phyloP scores from a whole-genome alignment of 2,329 filamentous ascomycete genomes.

The Botryotinia globosa region DNA sequence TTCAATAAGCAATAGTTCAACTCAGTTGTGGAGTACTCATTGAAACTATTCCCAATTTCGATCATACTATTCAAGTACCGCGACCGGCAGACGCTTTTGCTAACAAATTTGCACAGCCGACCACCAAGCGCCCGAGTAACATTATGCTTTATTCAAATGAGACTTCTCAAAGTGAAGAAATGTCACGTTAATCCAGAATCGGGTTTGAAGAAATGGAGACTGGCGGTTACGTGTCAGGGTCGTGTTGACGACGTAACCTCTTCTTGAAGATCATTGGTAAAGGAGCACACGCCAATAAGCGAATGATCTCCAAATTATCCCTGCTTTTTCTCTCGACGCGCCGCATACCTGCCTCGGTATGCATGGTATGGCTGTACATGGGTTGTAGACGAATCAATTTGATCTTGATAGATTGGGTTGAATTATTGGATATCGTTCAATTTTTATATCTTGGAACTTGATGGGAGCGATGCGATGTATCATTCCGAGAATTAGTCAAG shows the following conservation, averaged over 20 bases:
- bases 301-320: conserved; percentile 17
- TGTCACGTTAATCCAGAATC: background rate
- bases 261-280: conserved; percentile 26
- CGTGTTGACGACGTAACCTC: conserved; percentile 31
- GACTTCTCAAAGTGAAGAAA: conserved; percentile 4
- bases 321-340: conserved; percentile 28
- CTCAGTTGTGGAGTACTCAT: conserved; percentile 12
- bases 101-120: conserved; percentile 31
- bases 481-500: conserved; percentile 26
- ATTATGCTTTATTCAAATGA: conserved; percentile 5
- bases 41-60: background rate
- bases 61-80: conserved; percentile 23
- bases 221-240: conserved; percentile 35
- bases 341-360: conserved; percentile 26
- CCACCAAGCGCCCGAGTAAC: conserved; percentile 28
- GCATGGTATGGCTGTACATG: conserved; percentile 20
- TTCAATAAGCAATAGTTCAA: background rate
- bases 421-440: conserved; percentile 3
- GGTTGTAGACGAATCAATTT: conserved; percentile 16
- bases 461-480: conserved; percentile 3
- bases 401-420: background rate
- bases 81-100: conserved; percentile 24
- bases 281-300: conserved; percentile 28
- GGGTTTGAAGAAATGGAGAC: conserved; percentile 13
- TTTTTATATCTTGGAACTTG: background rate